Conservation (phyloP, 2,329 filamentous ascomycete species). For the Dactylellina haptotyla region DNA sequence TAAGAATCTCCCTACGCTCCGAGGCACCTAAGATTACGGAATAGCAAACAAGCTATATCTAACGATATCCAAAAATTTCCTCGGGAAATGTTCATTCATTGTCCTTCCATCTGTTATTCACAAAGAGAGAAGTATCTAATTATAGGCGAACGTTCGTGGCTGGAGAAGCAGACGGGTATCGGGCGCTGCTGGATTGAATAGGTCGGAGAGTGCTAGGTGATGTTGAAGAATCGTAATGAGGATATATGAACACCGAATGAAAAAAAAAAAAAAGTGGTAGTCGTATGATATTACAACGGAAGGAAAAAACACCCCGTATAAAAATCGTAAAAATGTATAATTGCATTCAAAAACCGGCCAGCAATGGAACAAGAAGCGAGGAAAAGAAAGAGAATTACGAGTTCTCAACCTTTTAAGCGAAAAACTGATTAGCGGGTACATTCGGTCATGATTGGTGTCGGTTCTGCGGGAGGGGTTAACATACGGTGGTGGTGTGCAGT, state of each 20-base stretch:
- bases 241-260: slow-evolving; percentile 54
- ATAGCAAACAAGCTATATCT: not conserved
- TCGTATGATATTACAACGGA: slow-evolving; percentile 51
- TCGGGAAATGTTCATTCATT: slow-evolving; percentile 44
- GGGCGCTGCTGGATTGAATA: slow-evolving; percentile 2
- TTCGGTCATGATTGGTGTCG: too few species aligned
- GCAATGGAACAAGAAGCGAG: slow-evolving; percentile 28
- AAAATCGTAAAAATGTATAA: slow-evolving; percentile 32
- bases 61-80: slow-evolving; percentile 7
- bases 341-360: slow-evolving; percentile 53
- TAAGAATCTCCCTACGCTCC: too few species aligned
- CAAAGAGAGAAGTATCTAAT: slow-evolving; percentile 38
- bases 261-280: slow-evolving; percentile 21
- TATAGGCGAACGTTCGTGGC: slow-evolving; percentile 17
- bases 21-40: not conserved
- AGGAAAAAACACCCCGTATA: slow-evolving; percentile 21
- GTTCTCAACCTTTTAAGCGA: too few species aligned
- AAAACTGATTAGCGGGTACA: too few species aligned
- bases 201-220: not conserved
- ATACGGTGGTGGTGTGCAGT: slow-evolving; percentile 86
- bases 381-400: slow-evolving; percentile 29
- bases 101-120: slow-evolving; percentile 43
- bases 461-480: not conserved
- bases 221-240: slow-evolving; percentile 21
- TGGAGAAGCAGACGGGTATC: not conserved